Conservation (phyloP, 1,284 basidiomycete genomes). For the Ceratorhiza oryzae-sativae region DNA sequence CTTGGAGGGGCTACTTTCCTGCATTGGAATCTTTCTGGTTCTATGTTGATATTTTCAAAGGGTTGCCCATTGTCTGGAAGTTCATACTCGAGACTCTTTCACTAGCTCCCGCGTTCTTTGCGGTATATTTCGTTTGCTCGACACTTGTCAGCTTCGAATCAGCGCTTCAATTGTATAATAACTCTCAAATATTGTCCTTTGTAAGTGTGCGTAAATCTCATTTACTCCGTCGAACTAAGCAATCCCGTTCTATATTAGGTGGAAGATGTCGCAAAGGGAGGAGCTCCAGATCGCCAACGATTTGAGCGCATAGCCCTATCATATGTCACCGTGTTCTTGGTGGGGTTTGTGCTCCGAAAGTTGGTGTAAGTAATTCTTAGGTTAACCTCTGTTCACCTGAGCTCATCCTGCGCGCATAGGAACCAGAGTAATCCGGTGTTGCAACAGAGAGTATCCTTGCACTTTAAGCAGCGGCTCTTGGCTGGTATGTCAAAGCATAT, state of each 20-base stretch:
- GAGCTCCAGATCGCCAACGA: constrained; percentile 7
- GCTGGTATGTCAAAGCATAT: background rate
- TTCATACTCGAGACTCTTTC: constrained; percentile 26
- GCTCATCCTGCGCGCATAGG: background rate
- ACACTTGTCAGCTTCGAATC: constrained; percentile 22
- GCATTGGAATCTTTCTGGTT: constrained; percentile 34
- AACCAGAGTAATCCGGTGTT: constrained; percentile 24
- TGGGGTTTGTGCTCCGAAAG: constrained; percentile 22
- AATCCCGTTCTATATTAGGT: constrained; percentile 2
- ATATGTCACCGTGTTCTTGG: background rate
- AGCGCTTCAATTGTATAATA: constrained; percentile 26
- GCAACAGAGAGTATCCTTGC: constrained; percentile 30
- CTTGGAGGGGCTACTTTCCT: constrained; percentile 32
- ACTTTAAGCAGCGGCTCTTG: constrained; percentile 30
- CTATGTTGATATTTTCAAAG: constrained; percentile 3
- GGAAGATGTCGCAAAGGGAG: constrained; percentile 4
- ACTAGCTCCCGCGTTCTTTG: constrained; percentile 27
- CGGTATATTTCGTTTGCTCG: constrained; percentile 12
- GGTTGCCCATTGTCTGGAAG: constrained; percentile 31
- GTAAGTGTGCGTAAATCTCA: background rate
- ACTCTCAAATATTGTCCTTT: constrained; percentile 17
- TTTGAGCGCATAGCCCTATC: constrained; percentile 4
- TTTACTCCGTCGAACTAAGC: background rate
- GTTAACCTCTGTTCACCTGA: background rate
- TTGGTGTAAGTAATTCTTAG: background rate